These are phyloP conservation scores for Fraxinus xanthoxyloides DNA, from an alignment of 305 asterid genomes.

Conservation along the genomic window DNA sequence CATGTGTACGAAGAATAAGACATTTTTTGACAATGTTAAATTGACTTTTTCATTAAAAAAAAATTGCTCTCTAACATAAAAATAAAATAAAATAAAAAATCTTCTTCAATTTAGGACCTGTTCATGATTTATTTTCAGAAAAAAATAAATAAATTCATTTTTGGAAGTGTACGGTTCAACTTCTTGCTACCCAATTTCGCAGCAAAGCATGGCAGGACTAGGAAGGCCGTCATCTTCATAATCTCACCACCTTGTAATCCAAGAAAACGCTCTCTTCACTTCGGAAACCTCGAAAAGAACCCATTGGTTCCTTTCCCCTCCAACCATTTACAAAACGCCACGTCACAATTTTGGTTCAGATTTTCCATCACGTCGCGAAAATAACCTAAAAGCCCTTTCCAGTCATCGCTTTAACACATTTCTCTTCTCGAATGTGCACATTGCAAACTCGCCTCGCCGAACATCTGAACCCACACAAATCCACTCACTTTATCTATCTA, in stretches of 20 bases:
- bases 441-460: conserved; percentile 17
- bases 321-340: conserved; percentile 30
- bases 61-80: too few species aligned
- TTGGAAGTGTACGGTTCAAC: background rate
- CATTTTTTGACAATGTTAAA: background rate
- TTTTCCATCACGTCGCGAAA: conserved; percentile 23
- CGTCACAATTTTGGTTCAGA: conserved; percentile 30
- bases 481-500: conserved; percentile 14
- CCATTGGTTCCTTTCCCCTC: conserved; percentile 12
- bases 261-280: background rate
- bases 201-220: background rate
- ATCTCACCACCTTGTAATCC: background rate
- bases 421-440: conserved; percentile 3
- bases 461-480: conserved; percentile 20
- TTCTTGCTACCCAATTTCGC: background rate
- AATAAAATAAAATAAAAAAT: too few species aligned
- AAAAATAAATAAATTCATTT: background rate
- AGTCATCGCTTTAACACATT: conserved; percentile 26
- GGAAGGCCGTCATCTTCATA: background rate
- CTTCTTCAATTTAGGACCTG: background rate
- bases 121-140: background rate
- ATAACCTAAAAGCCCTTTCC: conserved; percentile 13
- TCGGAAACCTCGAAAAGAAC: background rate
- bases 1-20: background rate
- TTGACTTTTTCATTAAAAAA: background rate